A percentile compares a stretch with the other conserved stretches of the same genome.
Conservation (phyloP, 2,329 filamentous ascomycete genomes). For the Aspergillus quadricinctus region DNA sequence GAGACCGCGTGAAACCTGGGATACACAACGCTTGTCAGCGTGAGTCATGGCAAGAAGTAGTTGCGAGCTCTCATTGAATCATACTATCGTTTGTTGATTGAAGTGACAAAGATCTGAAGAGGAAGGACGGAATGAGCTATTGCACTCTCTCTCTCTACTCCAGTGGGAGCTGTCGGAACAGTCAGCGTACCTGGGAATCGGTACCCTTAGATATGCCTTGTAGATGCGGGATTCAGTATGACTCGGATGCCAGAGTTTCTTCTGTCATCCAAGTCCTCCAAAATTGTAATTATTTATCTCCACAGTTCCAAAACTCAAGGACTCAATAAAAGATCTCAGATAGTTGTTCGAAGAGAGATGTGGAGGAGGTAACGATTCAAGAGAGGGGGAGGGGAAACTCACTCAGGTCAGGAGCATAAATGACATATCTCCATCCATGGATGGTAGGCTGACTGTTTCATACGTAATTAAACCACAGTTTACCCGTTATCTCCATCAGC, state of each 20-base stretch:
- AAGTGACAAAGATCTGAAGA: not conserved
- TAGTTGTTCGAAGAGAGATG: conserved; percentile 1
- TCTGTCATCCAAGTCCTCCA: not conserved
- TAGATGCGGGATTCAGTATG: not conserved
- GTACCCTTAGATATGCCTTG: conserved; percentile 1
- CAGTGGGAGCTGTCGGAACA: not conserved
- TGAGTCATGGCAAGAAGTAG: not conserved
- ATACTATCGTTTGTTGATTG: not conserved
- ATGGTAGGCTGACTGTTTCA: conserved; percentile 13
- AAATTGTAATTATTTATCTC: not conserved
- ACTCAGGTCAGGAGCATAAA: conserved; percentile 22
- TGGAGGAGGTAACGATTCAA: conserved; percentile 9
- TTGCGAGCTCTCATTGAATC: not conserved
- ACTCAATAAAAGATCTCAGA: not conserved
- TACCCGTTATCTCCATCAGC: conserved; percentile 10
- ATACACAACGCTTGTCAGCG: not conserved
- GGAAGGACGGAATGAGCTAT: not conserved
- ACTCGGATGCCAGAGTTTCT: not conserved
- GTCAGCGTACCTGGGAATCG: conserved; percentile 4
- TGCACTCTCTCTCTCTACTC: not conserved
- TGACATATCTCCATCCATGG: conserved; percentile 17
- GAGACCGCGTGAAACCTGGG: not conserved
- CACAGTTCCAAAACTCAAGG: not conserved
- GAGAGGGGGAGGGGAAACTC: conserved; percentile 13
- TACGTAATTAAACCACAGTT: not conserved